Percentiles rank a stretch among this genome's conserved stretches.
Evolutionary conservation across 768 basidiomycete species (phyloP).

Genomic region (Baorangia bicolor): DNA sequence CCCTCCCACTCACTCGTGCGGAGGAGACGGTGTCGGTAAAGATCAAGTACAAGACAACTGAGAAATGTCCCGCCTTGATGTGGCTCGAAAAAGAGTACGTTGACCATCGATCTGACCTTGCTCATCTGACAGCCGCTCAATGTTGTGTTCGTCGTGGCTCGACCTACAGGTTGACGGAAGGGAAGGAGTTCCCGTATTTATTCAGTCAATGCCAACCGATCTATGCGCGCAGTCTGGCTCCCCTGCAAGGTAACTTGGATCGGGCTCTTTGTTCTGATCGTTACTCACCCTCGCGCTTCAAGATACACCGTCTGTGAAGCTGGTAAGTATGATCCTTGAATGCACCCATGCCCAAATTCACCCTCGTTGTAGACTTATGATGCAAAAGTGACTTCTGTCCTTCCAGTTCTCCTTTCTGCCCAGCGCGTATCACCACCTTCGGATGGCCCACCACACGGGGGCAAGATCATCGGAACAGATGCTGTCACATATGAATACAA

Average conservation of each 20-base stretch:
- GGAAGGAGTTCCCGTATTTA: slow-evolving; percentile 79
- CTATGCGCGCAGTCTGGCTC: slow-evolving; percentile 76
- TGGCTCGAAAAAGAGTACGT: slow-evolving; percentile 80
- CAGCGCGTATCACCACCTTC: slow-evolving; percentile 74
- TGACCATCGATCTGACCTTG: not conserved
- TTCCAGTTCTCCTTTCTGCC: slow-evolving; percentile 87
- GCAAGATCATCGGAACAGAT: slow-evolving; percentile 73
- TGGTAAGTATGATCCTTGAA: slow-evolving; percentile 44
- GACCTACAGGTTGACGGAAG: slow-evolving; percentile 70
- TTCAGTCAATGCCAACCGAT: slow-evolving; percentile 96
- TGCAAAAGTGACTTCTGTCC: slow-evolving; percentile 72
- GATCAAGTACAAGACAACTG: slow-evolving; percentile 72
- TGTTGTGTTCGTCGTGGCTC: not conserved
- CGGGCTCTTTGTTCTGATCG: not conserved
- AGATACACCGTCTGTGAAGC: slow-evolving; percentile 89
- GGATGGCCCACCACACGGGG: slow-evolving; percentile 67
- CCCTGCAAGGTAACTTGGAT: slow-evolving; percentile 61
- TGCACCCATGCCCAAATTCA: not conserved
- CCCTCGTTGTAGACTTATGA: slow-evolving; percentile 62
- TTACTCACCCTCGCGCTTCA: not conserved
- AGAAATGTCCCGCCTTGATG: slow-evolving; percentile 73
- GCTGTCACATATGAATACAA: slow-evolving; percentile 71
- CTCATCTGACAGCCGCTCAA: not conserved
- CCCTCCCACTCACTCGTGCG: slow-evolving; percentile 38
- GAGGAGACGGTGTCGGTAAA: slow-evolving; percentile 47